These are phyloP conservation scores for Choiromyces venosus DNA, from an alignment of 495 filamentous ascomycete genomes.

Conservation along the genomic window DNA sequence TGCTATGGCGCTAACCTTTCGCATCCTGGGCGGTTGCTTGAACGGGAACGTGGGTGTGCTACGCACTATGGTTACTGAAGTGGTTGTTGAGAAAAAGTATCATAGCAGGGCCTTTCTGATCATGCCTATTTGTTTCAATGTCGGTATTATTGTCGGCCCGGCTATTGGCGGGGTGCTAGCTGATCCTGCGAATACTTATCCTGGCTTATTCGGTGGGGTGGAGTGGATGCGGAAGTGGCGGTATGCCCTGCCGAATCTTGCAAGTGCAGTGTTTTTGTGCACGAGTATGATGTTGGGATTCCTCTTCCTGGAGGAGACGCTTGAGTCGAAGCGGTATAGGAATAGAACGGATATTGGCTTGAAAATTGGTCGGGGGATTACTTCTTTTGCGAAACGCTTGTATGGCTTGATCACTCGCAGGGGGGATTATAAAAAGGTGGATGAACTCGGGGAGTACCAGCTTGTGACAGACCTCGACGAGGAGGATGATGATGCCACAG, in stretches of 20 bases:
- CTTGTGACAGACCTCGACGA: not conserved
- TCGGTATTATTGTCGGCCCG: conserved; percentile 64
- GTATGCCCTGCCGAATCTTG: conserved; percentile 59
- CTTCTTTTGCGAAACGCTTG: conserved; percentile 42
- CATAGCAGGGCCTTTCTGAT: conserved; percentile 72
- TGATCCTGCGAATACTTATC: conserved; percentile 62
- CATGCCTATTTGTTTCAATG: conserved; percentile 75
- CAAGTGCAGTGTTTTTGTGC: conserved; percentile 54
- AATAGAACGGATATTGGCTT: conserved; percentile 51
- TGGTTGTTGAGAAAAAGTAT: conserved; percentile 57
- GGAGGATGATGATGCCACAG: not conserved
- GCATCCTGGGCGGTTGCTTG: conserved; percentile 70
- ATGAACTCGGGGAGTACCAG: not conserved
- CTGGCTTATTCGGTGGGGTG: conserved; percentile 62
- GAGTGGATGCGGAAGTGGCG: conserved; percentile 59
- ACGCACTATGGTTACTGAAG: conserved; percentile 73
- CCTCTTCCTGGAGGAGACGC: conserved; percentile 59
- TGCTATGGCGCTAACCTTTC: conserved; percentile 67
- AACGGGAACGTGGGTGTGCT: conserved; percentile 82
- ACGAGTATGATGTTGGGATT: conserved; percentile 49
- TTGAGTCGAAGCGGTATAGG: conserved; percentile 47
- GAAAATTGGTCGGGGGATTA: conserved; percentile 32
- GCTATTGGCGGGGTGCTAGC: conserved; percentile 63
- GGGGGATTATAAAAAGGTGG: not conserved
- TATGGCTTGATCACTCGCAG: conserved; percentile 40